phyloP scores from a whole-genome alignment of 768 basidiomycete genomes.

The Suillus tomentosus region DNA sequence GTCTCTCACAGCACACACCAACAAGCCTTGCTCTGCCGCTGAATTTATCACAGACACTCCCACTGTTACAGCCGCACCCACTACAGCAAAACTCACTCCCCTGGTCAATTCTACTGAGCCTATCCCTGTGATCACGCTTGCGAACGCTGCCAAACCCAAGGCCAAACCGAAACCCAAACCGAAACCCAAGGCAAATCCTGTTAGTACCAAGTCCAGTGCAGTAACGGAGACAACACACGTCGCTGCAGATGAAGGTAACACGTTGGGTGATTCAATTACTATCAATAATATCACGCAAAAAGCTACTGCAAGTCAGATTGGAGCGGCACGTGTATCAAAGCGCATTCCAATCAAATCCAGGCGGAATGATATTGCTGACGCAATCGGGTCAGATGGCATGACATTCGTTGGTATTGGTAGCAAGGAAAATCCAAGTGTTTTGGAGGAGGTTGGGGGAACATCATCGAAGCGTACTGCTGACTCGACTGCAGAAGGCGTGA shows the following conservation, averaged over 20 bases:
- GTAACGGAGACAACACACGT: too few species aligned
- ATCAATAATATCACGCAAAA: too few species aligned
- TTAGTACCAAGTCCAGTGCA: too few species aligned
- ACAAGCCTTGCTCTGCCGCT: neutral
- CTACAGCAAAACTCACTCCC: neutral
- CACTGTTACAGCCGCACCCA: neutral
- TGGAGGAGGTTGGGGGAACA: neutral
- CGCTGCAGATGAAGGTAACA: too few species aligned
- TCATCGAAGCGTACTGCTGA: neutral
- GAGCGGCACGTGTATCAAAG: neutral
- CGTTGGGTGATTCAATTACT: too few species aligned
- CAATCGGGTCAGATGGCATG: neutral
- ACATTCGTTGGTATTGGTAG: neutral
- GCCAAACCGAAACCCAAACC: too few species aligned
- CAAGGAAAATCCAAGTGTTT: neutral
- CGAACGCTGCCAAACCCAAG: too few species aligned
- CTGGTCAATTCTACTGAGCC: neutral
- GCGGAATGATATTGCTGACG: neutral
- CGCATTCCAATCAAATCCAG: neutral
- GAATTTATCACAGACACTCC: neutral
- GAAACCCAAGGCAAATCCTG: too few species aligned
- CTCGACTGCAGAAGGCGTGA: neutral
- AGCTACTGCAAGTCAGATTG: too few species aligned
- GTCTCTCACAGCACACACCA: neutral
- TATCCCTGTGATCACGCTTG: neutral